These are phyloP conservation scores for Tricholoma saponaceum DNA, from an alignment of 768 basidiomycete species.

Conservation along the genomic window DNA sequence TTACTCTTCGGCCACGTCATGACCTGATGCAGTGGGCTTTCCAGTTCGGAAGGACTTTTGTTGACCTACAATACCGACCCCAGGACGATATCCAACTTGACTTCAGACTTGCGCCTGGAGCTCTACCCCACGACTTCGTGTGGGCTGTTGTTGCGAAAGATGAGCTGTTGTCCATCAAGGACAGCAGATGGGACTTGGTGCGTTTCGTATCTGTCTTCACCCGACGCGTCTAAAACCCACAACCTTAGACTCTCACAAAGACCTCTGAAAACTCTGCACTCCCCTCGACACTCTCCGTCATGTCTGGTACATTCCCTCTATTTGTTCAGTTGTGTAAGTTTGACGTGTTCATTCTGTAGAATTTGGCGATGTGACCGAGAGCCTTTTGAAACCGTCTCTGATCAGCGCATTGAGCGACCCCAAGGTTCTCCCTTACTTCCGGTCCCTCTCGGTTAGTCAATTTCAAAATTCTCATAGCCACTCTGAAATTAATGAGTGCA, in stretches of 20 bases:
- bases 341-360: conserved; percentile 37
- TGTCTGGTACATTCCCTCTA: conserved; percentile 52
- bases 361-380: conserved; percentile 82
- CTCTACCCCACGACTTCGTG: conserved; percentile 61
- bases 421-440: conserved; percentile 70
- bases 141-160: conserved; percentile 84
- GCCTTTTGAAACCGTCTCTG: conserved; percentile 61
- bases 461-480: conserved; percentile 1
- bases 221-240: background rate
- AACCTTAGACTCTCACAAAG: conserved; percentile 72
- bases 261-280: conserved; percentile 62
- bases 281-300: conserved; percentile 61
- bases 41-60: conserved; percentile 57
- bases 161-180: conserved; percentile 64
- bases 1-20: conserved; percentile 79
- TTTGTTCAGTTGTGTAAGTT: background rate
- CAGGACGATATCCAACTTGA: conserved; percentile 73
- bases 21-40: conserved; percentile 67
- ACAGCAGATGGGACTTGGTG: conserved; percentile 84
- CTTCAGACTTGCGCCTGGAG: conserved; percentile 60
- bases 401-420: conserved; percentile 59
- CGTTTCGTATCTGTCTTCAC: conserved; percentile 24
- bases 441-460: conserved; percentile 70
- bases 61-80: conserved; percentile 74
- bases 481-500: conserved; percentile 19